Evolutionary conservation across 495 filamentous ascomycete species (phyloP).

Genomic region (Penicillium coffeae): DNA sequence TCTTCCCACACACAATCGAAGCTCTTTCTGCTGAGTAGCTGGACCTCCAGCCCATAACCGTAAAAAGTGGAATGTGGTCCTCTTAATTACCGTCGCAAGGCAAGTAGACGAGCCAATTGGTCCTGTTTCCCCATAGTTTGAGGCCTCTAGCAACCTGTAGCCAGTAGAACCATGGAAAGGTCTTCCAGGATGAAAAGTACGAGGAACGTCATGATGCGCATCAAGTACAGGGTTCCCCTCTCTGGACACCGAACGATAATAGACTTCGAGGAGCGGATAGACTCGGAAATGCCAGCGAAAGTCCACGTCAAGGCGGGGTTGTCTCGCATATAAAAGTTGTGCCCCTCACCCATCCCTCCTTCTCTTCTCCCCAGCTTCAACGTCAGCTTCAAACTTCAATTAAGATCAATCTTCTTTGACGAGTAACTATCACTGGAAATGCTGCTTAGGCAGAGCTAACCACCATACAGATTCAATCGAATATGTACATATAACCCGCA

Average conservation of each 20-base stretch:
- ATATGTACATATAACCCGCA: conserved; percentile 24
- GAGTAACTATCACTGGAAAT: conserved; percentile 20
- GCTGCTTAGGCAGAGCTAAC: conserved; percentile 13
- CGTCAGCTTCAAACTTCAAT: too few relatives aligned
- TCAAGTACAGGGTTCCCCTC: conserved; percentile 13
- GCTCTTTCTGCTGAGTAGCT: too few relatives aligned
- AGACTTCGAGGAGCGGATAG: conserved; percentile 13
- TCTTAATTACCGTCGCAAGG: too few relatives aligned
- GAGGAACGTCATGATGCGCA: conserved; percentile 15
- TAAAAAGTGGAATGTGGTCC: too few relatives aligned
- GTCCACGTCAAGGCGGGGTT: conserved; percentile 17
- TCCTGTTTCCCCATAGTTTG: too few relatives aligned
- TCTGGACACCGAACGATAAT: conserved; percentile 16
- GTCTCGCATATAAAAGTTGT: conserved; percentile 14
- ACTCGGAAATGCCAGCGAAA: conserved; percentile 17
- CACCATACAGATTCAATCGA: conserved; percentile 8
- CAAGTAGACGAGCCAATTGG: too few relatives aligned
- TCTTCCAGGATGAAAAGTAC: not conserved
- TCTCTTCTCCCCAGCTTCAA: conserved; percentile 1
- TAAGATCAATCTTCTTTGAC: too few relatives aligned
- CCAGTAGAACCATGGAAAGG: not conserved
- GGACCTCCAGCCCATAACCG: too few relatives aligned
- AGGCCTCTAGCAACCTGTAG: too few relatives aligned
- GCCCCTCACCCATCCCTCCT: conserved; percentile 9
- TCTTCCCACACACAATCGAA: too few relatives aligned